These are phyloP conservation scores for Citrullus mucosospermus DNA, from an alignment of 306 rosid genomes.

Conservation along the genomic window DNA sequence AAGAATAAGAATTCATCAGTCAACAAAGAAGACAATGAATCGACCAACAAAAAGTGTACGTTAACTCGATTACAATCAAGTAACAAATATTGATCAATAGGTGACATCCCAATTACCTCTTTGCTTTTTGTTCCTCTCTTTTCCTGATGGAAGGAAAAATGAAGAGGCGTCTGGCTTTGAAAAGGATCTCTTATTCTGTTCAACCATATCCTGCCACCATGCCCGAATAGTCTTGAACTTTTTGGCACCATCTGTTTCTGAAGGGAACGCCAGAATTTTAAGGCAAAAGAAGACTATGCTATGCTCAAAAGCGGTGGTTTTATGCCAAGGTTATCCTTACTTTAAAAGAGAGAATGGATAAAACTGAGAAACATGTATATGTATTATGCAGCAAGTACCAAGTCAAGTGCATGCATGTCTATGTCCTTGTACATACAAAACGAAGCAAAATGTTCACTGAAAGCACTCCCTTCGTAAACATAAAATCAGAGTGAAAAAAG, in stretches of 20 bases:
- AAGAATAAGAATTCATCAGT: not conserved
- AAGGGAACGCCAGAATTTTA: not conserved
- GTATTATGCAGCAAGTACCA: not conserved
- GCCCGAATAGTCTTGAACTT: constrained; percentile 76
- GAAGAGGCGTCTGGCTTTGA: constrained; percentile 21
- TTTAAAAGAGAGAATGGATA: not conserved
- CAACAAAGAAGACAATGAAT: not conserved
- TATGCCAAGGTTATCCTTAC: not conserved
- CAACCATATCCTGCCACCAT: constrained; percentile 93
- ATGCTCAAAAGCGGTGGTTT: not conserved
- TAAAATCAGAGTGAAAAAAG: not conserved
- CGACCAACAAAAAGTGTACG: not conserved
- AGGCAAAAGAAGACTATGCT: not conserved
- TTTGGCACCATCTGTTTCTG: constrained; percentile 45
- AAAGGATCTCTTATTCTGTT: constrained; percentile 27
- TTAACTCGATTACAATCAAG: not conserved
- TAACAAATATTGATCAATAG: not conserved
- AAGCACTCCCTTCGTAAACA: not conserved
- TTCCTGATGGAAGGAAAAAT: constrained; percentile 14
- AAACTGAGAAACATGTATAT: not conserved
- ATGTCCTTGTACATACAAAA: not conserved
- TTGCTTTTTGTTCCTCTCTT: constrained; percentile 10
- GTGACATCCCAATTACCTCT: constrained; percentile 29
- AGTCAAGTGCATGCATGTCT: not conserved
- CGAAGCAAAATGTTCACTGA: constrained; percentile 7